Conservation (phyloP, 306 rosid species). For the Myrica gale region DNA sequence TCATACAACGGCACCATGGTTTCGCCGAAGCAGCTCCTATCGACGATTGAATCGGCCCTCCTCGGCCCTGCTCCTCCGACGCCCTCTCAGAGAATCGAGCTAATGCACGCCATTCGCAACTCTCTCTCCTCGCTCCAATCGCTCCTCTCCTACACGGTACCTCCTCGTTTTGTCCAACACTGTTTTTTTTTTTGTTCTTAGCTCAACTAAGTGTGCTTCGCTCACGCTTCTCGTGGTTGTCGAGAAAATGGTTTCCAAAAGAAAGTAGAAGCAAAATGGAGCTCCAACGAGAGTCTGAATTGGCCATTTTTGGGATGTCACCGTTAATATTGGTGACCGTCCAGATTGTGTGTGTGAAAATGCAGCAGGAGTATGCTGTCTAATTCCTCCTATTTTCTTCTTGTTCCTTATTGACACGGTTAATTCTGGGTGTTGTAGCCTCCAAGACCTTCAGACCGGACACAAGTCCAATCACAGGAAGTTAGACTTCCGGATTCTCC, state of each 20-base stretch:
- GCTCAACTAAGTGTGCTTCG: neutral
- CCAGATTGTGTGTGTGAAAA: neutral
- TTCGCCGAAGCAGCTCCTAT: slow-evolving; percentile 73
- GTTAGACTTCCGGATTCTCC: slow-evolving; percentile 74
- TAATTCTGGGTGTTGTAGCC: slow-evolving; percentile 42
- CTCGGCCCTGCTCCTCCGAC: slow-evolving; percentile 71
- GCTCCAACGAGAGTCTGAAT: neutral
- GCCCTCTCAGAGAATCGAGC: slow-evolving; percentile 68
- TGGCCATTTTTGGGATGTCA: neutral
- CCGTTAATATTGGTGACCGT: neutral
- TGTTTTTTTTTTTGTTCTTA: neutral
- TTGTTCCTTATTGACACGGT: neutral
- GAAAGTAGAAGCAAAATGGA: neutral
- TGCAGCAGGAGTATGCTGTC: neutral
- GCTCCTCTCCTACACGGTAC: slow-evolving; percentile 72
- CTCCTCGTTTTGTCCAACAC: neutral
- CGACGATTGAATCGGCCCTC: slow-evolving; percentile 65
- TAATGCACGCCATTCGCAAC: slow-evolving; percentile 74
- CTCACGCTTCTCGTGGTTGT: neutral
- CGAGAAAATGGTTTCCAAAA: neutral
- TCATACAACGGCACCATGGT: slow-evolving; percentile 38
- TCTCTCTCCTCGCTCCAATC: slow-evolving; percentile 58
- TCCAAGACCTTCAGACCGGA: slow-evolving; percentile 78
- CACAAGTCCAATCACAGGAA: slow-evolving; percentile 75
- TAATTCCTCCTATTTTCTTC: neutral